Evolutionary conservation across 768 basidiomycete genomes (phyloP).

Genomic region (Termitomyces sp.): DNA sequence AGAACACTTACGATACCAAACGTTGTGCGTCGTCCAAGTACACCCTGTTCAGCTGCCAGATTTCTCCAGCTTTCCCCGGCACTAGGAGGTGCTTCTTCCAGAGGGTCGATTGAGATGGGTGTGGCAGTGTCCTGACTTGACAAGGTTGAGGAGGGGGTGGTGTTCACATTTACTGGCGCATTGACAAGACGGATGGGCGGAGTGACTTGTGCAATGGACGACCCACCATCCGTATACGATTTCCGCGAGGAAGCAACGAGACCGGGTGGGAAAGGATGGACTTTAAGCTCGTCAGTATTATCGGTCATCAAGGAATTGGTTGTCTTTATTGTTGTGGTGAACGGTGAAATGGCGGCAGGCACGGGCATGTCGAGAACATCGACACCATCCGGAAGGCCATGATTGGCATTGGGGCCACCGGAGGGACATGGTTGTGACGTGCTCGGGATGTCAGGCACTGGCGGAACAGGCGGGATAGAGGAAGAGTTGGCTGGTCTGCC

Average conservation of each 20-base stretch:
- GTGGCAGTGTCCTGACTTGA: slow-evolving; percentile 22
- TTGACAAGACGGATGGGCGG: not conserved
- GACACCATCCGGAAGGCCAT: slow-evolving; percentile 15
- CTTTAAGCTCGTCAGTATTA: slow-evolving; percentile 24
- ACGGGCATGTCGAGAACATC: slow-evolving; percentile 55
- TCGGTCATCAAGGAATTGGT: slow-evolving; percentile 20
- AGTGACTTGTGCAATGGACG: slow-evolving; percentile 8
- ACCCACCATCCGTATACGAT: slow-evolving; percentile 24
- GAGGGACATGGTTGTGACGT: slow-evolving; percentile 5
- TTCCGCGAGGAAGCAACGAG: slow-evolving; percentile 23
- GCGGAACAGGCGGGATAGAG: slow-evolving; percentile 4
- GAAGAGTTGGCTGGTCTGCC: slow-evolving; percentile 3
- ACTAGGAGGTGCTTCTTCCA: slow-evolving; percentile 66
- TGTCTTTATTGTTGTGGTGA: slow-evolving; percentile 26
- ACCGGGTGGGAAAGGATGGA: slow-evolving; percentile 30
- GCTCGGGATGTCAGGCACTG: slow-evolving; percentile 1
- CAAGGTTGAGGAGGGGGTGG: slow-evolving; percentile 7
- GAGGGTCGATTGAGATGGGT: slow-evolving; percentile 46
- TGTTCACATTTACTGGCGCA: not conserved
- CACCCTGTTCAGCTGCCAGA: slow-evolving; percentile 34
- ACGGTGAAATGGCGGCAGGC: slow-evolving; percentile 51
- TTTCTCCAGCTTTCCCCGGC: slow-evolving; percentile 59
- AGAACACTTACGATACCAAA: slow-evolving; percentile 54
- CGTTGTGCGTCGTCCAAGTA: slow-evolving; percentile 30
- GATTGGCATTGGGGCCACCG: slow-evolving; percentile 4